Evolutionary conservation across 2,329 filamentous ascomycete species (phyloP), one percentile per base, ranked within the genome.

Genomic region (Colletotrichum agaves): DNA sequence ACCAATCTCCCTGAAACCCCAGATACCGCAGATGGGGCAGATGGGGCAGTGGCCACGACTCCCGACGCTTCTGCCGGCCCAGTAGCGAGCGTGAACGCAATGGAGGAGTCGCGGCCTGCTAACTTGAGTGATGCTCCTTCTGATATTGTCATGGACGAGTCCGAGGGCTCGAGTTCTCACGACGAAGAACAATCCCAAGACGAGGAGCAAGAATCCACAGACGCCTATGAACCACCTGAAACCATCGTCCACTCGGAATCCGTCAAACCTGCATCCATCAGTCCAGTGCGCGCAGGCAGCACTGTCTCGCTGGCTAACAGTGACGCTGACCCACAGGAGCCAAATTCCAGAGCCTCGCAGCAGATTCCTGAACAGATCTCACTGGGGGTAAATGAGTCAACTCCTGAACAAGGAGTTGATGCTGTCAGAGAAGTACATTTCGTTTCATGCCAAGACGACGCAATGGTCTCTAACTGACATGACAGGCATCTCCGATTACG

Each of bases 161-260:
- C 62, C 15, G 56, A 66, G 27, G 47, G 41, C n/a, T 47, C 53
- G 7, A 49, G 39, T 53, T 67, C 65, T 43, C 55, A 71, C 1
- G 72, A 73, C 46, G 61, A 57, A 15, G 73, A 72, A n/a, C 47
- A 33, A n/a, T 62, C 55, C 27, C 55, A 71, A 1, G 72, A 73
- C 41, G 61, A 53, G 13, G 72, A 71, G 17, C 53, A 67, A 44
- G 49, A 62, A 19, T 43, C 37, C 13, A 72, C 85, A 2, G 87
- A 88, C 67, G 82, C 78, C 55, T 88, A 89, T 72, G 86, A 90
- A 70, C 87, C 87, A 53, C 85, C 85, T 17, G 83, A 83, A 61
- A 80, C 79, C 4, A 69, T 49, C 64, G 39, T 23, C 17, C 72
- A 69, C 23, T 85, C 84, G 2, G 86, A 88, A 66, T 82, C 79